Base-by-base conservation (phyloP, 176 grass and related monocot genomes). In the Oryza longistaminata region DNA sequence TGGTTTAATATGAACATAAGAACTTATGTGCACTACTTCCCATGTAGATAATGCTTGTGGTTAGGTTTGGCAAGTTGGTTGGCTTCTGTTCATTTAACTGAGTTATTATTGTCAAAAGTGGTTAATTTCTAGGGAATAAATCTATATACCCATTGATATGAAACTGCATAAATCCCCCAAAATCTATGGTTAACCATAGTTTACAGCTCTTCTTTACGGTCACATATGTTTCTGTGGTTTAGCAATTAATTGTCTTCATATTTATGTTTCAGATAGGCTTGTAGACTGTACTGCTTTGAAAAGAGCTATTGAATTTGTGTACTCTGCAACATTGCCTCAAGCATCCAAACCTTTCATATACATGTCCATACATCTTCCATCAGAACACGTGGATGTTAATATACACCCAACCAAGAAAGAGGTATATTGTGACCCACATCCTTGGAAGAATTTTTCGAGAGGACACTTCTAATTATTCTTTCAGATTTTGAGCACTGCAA, bases 351-450 rank as follows among this genome's bases (percentile, higher is more conserved):
- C 95, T 82, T 98, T 98, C 85, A 88, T 98, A 82, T 98, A 98
- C 81, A 98, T 98, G 95, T 98, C 91, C 66, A 98, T 98, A 40
- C 85, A 87, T 68, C 91, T 98, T 79, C 95, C 95, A 67, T 80
- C 93, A 50, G 93, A 98, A 68, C 95, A 98, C 80, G 85, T 98
- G 43, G 95, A 95, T 90, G 85, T 98, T 66, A 95, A 98, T 78
- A 92, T 98, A 86, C 95, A 98, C 88, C 95, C 95, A 62, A 98
- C 95, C 19, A 98, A 98, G 86, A 95, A 88, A 87, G 95, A 95
- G 95, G 95, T 98, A 93, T 65, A 15, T 13, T 55, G 7, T 85
- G 71, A 50, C 40, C 21, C 21, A 65, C 15, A 9, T 58, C 25
- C 33, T 64, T 79, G 26, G 39, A 77, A 27, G 13, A 43, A 80